phyloP scores from a whole-genome alignment of 768 basidiomycete genomes.

The Rossbeevera mucosa region DNA sequence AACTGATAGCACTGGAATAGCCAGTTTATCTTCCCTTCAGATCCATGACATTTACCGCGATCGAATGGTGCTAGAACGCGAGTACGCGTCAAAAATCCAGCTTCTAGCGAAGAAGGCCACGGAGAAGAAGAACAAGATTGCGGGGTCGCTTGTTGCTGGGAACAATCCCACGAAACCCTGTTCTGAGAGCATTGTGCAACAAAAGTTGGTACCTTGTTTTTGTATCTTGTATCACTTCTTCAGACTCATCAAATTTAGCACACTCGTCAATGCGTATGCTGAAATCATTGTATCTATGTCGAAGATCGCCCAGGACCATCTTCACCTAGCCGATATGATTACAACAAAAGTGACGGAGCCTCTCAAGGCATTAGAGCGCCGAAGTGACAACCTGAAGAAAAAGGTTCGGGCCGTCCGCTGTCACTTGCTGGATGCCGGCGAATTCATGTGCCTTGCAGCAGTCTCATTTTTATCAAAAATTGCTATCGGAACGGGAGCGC shows the following conservation, averaged over 20 bases:
- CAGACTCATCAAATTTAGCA: conserved; percentile 40
- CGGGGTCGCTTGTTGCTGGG: conserved; percentile 54
- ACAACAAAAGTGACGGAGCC: conserved; percentile 58
- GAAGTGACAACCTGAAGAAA: conserved; percentile 63
- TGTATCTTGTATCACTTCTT: conserved; percentile 5
- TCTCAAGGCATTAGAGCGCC: conserved; percentile 54
- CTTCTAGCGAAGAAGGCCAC: conserved; percentile 58
- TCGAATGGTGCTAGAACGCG: conserved; percentile 65
- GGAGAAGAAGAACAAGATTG: conserved; percentile 66
- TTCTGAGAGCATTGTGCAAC: conserved; percentile 46
- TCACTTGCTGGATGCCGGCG: not conserved
- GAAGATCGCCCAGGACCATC: conserved; percentile 63
- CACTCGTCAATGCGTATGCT: conserved; percentile 66
- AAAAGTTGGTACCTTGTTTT: conserved; percentile 45
- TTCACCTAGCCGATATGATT: conserved; percentile 59
- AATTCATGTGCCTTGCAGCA: conserved; percentile 44
- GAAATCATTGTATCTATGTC: conserved; percentile 60
- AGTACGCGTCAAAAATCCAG: conserved; percentile 73
- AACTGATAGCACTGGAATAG: not conserved
- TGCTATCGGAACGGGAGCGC: conserved; percentile 66
- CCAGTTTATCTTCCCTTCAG: conserved; percentile 34
- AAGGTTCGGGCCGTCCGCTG: conserved; percentile 39
- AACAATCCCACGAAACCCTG: conserved; percentile 62
- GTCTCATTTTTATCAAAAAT: conserved; percentile 64
- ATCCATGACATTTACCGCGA: conserved; percentile 70